phyloP scores from a whole-genome alignment of 257 asterid genomes.

The Buddleja alternifolia region DNA sequence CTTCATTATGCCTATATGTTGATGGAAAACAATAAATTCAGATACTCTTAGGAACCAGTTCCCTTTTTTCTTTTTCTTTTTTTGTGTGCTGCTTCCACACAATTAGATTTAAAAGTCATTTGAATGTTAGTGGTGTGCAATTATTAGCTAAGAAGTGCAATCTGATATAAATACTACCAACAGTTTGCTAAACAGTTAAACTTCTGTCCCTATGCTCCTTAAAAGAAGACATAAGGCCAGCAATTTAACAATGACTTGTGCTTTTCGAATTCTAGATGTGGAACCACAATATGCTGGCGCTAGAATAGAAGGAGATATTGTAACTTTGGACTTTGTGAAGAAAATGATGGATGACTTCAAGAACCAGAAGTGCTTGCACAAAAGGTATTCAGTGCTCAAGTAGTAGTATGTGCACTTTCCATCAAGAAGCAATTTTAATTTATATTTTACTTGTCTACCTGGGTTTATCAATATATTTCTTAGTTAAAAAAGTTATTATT shows the following conservation, averaged over 20 bases:
- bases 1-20: background rate
- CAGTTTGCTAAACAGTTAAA: background rate
- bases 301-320: constrained; percentile 86
- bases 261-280: constrained; percentile 67
- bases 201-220: constrained; percentile 10
- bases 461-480: constrained; percentile 7
- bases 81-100: background rate
- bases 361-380: constrained; percentile 82
- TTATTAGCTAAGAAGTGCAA: background rate
- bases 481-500: background rate
- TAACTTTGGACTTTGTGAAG: constrained; percentile 90
- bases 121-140: background rate
- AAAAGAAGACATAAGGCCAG: constrained; percentile 5
- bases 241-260: constrained; percentile 25
- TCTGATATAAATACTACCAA: background rate
- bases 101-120: constrained; percentile 20
- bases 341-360: constrained; percentile 95
- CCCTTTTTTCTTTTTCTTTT: constrained; percentile 16
- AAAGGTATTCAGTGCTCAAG: constrained; percentile 55
- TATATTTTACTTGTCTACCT: background rate
- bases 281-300: constrained; percentile 95
- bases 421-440: background rate
- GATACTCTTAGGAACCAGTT: constrained; percentile 10
- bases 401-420: background rate
- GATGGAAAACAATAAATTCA: constrained; percentile 9